Conservation (phyloP, 164 flowering plant genomes). For the Kalanchoe fedtschenkoi region DNA sequence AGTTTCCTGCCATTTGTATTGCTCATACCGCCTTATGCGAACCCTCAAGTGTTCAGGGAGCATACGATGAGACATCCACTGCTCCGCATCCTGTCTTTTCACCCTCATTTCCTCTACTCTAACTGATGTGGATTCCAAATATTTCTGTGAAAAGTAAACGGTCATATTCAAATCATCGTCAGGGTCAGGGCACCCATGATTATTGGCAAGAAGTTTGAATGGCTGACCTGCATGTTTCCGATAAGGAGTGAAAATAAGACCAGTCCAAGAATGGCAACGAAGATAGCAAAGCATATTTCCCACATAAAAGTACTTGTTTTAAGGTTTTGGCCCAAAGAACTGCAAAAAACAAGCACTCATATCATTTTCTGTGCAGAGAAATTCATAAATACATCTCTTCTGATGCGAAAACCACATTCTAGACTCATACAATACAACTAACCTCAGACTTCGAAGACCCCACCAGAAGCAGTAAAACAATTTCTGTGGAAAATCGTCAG, state of each 20-base stretch:
- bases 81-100: slow-evolving; percentile 30
- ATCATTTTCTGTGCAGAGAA: background rate
- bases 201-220: background rate
- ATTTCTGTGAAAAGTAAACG: slow-evolving; percentile 18
- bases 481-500: slow-evolving; percentile 52
- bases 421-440: background rate
- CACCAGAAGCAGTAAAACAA: slow-evolving; percentile 94
- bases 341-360: slow-evolving; percentile 14
- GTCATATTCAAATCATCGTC: background rate
- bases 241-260: slow-evolving; percentile 34
- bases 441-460: slow-evolving; percentile 89
- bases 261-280: slow-evolving; percentile 27
- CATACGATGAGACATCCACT: slow-evolving; percentile 41
- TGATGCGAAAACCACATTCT: background rate
- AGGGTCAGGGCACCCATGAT: background rate
- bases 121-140: slow-evolving; percentile 28
- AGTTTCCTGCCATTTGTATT: slow-evolving; percentile 40
- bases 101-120: slow-evolving; percentile 40
- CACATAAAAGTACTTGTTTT: slow-evolving; percentile 36
- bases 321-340: slow-evolving; percentile 61
- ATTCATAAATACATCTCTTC: background rate
- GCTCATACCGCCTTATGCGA: slow-evolving; percentile 30
- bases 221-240: slow-evolving; percentile 40
- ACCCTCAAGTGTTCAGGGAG: slow-evolving; percentile 27
- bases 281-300: slow-evolving; percentile 30